Evolutionary conservation across 2,329 filamentous ascomycete species (phyloP), one percentile per base, ranked within the genome.

Genomic region (Cladophialophora yegresii): DNA sequence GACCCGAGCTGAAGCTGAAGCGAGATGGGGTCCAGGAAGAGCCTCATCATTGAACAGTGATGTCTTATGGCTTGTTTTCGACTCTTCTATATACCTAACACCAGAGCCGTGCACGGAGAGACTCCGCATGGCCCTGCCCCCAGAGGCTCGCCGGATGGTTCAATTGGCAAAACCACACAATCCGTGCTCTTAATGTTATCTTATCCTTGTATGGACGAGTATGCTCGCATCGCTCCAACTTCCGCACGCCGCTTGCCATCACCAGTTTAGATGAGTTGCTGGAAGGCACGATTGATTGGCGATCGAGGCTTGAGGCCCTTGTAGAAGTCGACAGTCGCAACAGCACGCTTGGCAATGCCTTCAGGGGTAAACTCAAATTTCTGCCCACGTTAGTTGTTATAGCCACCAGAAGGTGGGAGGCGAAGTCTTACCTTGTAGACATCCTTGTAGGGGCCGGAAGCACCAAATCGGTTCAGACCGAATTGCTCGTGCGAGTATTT

Each of bases 361-460:
- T 96, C 93, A 60, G 95, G 91, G 56, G 93, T 99, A 85, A 99
- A 98, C 81, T 98, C 95, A 82, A 99, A 99, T 87, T 97, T 98
- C 90, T 96, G 74, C 58, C 26, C 33, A 20, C 53, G 73, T 76
- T 83, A 76, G 83, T 76, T 64, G 43, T 45, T 1, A 43, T 16
- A 2, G 30, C 20, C 12, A 26, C 16, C 9, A 33, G 23, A 40
- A 4, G 4, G 28, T 7, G 36, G 26, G 28, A 53, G 3, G 10
- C 13, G 32, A 32, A 32, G 65, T 79, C 85, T 80, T 83, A 84
- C 91, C 85, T 91, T 89, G 87, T 99, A 99, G 67, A 99, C 92
- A 75, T 98, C 89, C 89, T 93, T 93, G 85, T 98, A 98, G 72
- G 93, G 89, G 75, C 93, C 95, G 62, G 91, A 96, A 72, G 93